A percentile compares a stretch with the other conserved stretches of the same genome.
These are phyloP conservation scores for Tetrastigma voinierianum DNA, from an alignment of 164 flowering plant genomes.

Conservation along the genomic window DNA sequence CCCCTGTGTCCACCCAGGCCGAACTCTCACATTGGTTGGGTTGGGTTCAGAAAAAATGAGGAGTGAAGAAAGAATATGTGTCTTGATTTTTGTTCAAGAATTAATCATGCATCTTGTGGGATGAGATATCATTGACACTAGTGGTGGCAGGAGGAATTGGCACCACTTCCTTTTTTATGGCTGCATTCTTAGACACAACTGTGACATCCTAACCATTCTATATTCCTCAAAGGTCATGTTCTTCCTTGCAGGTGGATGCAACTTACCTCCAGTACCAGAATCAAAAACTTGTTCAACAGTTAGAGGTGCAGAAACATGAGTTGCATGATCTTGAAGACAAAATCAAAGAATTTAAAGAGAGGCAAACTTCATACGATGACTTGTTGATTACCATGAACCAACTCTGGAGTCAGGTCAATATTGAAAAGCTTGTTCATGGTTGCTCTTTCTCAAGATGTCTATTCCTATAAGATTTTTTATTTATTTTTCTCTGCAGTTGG, in stretches of 20 bases:
- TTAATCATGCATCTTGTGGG: no score
- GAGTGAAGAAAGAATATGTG: no score
- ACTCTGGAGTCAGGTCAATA: slow-evolving; percentile 82
- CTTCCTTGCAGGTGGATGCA: slow-evolving; percentile 67
- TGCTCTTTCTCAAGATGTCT: neutral
- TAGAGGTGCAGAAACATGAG: slow-evolving; percentile 73
- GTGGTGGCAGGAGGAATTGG: no score
- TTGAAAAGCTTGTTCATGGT: neutral
- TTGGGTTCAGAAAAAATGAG: no score
- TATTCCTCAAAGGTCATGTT: neutral
- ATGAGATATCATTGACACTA: no score
- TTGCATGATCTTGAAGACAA: slow-evolving; percentile 66
- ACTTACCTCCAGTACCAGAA: slow-evolving; percentile 79
- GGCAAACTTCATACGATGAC: slow-evolving; percentile 72
- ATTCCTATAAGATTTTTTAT: neutral
- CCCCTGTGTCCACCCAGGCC: no score
- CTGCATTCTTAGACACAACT: no score
- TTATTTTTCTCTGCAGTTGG: slow-evolving; percentile 48
- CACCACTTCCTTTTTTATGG: no score
- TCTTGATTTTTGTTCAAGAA: no score
- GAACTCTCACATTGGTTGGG: no score
- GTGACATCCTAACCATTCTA: no score
- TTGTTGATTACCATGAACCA: slow-evolving; percentile 56
- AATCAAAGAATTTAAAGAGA: slow-evolving; percentile 54
- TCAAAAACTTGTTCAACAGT: slow-evolving; percentile 85